Evolutionary conservation across 2,329 filamentous ascomycete genomes (phyloP).

Genomic region (Camillea tinctor): DNA sequence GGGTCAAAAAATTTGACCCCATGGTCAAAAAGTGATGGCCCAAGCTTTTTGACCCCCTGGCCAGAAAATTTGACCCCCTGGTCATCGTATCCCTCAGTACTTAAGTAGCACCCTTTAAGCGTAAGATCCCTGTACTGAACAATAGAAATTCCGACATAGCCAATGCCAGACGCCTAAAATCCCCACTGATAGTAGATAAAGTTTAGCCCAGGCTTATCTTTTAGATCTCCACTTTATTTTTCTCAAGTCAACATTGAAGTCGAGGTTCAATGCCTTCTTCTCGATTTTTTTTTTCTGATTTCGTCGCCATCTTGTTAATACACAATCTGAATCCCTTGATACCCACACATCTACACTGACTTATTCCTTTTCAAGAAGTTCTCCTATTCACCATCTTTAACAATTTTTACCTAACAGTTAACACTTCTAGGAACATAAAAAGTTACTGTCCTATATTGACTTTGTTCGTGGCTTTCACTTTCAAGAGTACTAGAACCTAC

Average conservation of each 20-base stretch:
- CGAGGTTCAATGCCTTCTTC: not conserved
- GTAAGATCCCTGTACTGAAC: not conserved
- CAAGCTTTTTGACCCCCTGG: no score
- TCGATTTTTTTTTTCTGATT: not conserved
- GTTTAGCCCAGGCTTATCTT: not conserved
- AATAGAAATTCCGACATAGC: not conserved
- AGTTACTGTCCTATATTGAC: not conserved
- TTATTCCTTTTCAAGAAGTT: not conserved
- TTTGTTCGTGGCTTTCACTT: not conserved
- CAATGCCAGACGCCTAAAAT: not conserved
- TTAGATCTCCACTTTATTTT: conserved; percentile 30
- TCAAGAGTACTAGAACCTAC: no score
- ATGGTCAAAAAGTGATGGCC: no score
- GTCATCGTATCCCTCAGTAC: no score
- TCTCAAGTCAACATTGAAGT: conserved; percentile 9
- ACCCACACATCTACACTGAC: not conserved
- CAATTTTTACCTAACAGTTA: not conserved
- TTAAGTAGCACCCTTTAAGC: no score
- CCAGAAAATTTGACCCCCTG: no score
- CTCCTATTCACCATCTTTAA: not conserved
- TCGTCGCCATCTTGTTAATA: not conserved
- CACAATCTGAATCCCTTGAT: not conserved
- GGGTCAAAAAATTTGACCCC: no score
- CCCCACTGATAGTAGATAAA: not conserved
- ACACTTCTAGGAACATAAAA: not conserved